Evolutionary conservation across 2,329 filamentous ascomycete genomes (phyloP), one percentile per base, ranked within the genome.

Genomic region (Polychaeton citri): DNA sequence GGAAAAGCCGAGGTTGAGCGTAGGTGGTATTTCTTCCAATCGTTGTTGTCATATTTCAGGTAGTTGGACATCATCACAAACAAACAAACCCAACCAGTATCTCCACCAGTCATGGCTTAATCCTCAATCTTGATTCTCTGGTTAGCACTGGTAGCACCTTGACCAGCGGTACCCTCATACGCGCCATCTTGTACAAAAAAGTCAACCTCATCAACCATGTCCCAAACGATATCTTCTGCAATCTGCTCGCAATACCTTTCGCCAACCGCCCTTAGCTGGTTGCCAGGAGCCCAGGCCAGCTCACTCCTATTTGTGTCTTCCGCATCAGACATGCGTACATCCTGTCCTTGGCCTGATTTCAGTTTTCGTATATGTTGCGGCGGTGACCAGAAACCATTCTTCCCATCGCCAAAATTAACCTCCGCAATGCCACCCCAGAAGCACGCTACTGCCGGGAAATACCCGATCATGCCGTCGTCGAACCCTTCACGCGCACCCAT

Each of bases 391-490:
- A 94, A 96, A 20, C 90, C 71, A 6, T 47, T 36, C 0, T 81
- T 82, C 0, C 88, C 86, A 0, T 85, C 86, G 1, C 90, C 88
- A 54, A 98, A 95, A 59, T 95, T 95, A 49, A 88, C 79, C 57
- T 96, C 83, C 12, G 82, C 87, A 2, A 87, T 81, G 17, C 88
- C 90, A 35, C 87, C 88, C 31, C 82, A 78, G 62, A 95, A 96
- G 16, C 90, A 81, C 48, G 86, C 90, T 15, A 98, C 76, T 16
- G 87, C 84, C 2, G 90, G 90, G 53, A 93, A 94, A 62, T 98
- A 98, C 8, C 90, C 92, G 2, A 95, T 72, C 70, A 90, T 82
- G 21, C 88, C 90, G 52, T 98, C 90, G 53, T 98, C 90, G 42
- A 93, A 76, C 19, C 85, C 85, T 42, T 90, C 81, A 34, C 90